A percentile compares a stretch with the other conserved stretches of the same genome.
These are phyloP conservation scores for Coemansia sp. DNA, from an alignment of 192 early-diverging fungal species.

Conservation along the genomic window DNA sequence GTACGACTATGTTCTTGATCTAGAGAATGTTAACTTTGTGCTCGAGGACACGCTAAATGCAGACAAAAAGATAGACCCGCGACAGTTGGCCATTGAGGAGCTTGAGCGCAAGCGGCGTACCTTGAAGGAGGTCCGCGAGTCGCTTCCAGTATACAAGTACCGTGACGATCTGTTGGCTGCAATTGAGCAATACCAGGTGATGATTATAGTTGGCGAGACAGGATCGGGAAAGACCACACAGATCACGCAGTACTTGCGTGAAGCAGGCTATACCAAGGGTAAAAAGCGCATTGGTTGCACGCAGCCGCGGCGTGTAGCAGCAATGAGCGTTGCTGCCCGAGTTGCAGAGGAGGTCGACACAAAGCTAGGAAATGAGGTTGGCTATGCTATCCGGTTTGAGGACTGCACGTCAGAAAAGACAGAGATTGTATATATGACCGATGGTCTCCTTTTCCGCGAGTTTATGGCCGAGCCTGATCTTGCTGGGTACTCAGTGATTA, in stretches of 20 bases:
- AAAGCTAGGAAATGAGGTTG: slow-evolving; percentile 89
- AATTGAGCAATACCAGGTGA: slow-evolving; percentile 77
- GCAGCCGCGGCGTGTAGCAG: slow-evolving; percentile 96
- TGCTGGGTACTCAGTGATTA: slow-evolving; percentile 84
- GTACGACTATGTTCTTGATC: slow-evolving; percentile 95
- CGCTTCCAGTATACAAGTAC: slow-evolving; percentile 88
- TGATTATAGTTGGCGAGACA: slow-evolving; percentile 97
- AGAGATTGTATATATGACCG: slow-evolving; percentile 97
- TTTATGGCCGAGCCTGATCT: slow-evolving; percentile 97
- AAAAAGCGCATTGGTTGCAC: slow-evolving; percentile 93
- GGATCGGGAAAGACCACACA: slow-evolving; percentile 99
- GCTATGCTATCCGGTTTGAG: slow-evolving; percentile 97
- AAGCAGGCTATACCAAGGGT: slow-evolving; percentile 89
- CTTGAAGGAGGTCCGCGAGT: slow-evolving; percentile 57
- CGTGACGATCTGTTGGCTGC: slow-evolving; percentile 82
- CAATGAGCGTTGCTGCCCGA: slow-evolving; percentile 95
- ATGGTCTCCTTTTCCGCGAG: slow-evolving; percentile 96
- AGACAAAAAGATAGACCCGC: slow-evolving; percentile 56
- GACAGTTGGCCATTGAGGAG: slow-evolving; percentile 60
- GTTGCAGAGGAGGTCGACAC: slow-evolving; percentile 97
- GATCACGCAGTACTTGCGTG: slow-evolving; percentile 93
- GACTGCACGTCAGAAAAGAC: slow-evolving; percentile 97
- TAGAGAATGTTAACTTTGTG: slow-evolving; percentile 89
- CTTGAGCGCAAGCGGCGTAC: slow-evolving; percentile 65
- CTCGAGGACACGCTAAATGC: slow-evolving; percentile 66